Percentiles rank a stretch among this genome's conserved stretches.
These are phyloP conservation scores for Tetrapisispora phaffii DNA, from an alignment of 805 yeast species.

Conservation along the genomic window DNA sequence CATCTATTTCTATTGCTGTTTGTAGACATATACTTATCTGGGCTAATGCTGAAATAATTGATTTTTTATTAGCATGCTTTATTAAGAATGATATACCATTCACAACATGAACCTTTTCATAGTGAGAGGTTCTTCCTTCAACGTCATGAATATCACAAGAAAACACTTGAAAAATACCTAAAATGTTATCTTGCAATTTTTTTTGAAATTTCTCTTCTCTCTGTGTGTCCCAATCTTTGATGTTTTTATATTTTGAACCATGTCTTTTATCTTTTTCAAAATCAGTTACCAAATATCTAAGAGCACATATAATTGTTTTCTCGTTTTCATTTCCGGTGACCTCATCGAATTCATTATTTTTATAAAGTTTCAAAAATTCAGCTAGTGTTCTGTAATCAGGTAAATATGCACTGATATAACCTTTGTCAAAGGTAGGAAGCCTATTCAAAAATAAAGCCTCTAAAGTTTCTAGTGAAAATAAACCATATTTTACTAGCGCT, in stretches of 20 bases:
- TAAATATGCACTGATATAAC: slow-evolving; percentile 18
- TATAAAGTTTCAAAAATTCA: slow-evolving; percentile 24
- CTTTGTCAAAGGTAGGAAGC: slow-evolving; percentile 23
- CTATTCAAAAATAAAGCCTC: slow-evolving; percentile 24
- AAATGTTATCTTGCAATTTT: slow-evolving; percentile 47
- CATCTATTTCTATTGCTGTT: slow-evolving; percentile 56
- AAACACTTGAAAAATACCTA: slow-evolving; percentile 70
- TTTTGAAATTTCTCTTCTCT: slow-evolving; percentile 29
- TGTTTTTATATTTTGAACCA: slow-evolving; percentile 21
- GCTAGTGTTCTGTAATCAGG: slow-evolving; percentile 29
- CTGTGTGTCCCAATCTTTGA: slow-evolving; percentile 18
- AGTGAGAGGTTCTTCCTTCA: slow-evolving; percentile 59
- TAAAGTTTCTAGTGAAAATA: slow-evolving; percentile 24
- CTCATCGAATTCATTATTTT: slow-evolving; percentile 11
- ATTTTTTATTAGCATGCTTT: slow-evolving; percentile 37
- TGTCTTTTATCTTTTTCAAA: slow-evolving; percentile 22
- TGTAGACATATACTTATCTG: slow-evolving; percentile 83
- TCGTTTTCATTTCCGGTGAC: slow-evolving; percentile 13
- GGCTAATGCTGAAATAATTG: slow-evolving; percentile 61
- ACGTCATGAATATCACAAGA: slow-evolving; percentile 70
- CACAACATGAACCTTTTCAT: slow-evolving; percentile 62
- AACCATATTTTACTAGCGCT: slow-evolving; percentile 25
- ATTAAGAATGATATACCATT: slow-evolving; percentile 65
- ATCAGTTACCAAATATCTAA: slow-evolving; percentile 22
- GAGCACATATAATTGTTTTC: slow-evolving; percentile 19